Conservation (phyloP, 768 basidiomycete species). For the Rickenella mellea region DNA sequence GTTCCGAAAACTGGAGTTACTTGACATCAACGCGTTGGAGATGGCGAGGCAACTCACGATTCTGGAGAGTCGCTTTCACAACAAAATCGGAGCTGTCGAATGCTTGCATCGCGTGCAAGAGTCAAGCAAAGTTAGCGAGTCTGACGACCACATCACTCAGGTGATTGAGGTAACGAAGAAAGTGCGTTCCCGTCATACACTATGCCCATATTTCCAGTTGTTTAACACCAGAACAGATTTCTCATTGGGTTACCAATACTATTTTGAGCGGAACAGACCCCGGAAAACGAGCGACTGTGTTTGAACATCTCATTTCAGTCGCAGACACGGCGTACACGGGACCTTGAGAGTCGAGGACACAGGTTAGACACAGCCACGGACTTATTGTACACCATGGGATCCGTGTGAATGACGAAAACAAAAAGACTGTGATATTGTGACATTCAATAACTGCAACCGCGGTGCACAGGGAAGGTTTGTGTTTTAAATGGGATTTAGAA, state of each 20-base stretch:
- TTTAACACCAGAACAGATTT: slow-evolving; percentile 59
- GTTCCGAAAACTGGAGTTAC: slow-evolving; percentile 64
- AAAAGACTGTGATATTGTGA: too few species aligned
- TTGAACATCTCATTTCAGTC: slow-evolving; percentile 86
- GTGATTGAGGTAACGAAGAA: slow-evolving; percentile 86
- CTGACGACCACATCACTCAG: slow-evolving; percentile 73
- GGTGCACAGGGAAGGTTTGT: too few species aligned
- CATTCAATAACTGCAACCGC: too few species aligned
- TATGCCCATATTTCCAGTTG: slow-evolving; percentile 1
- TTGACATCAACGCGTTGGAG: slow-evolving; percentile 84
- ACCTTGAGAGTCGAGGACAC: too few species aligned
- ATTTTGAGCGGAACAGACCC: slow-evolving; percentile 78
- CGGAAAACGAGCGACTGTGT: slow-evolving; percentile 64
- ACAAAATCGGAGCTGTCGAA: slow-evolving; percentile 82
- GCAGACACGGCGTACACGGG: too few species aligned
- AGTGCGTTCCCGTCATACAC: slow-evolving; percentile 23
- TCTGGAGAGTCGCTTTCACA: slow-evolving; percentile 79
- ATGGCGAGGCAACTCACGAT: slow-evolving; percentile 89
- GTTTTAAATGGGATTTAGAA: too few species aligned
- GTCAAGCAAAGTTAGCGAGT: slow-evolving; percentile 55
- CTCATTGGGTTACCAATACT: slow-evolving; percentile 84
- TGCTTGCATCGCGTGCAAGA: slow-evolving; percentile 80
- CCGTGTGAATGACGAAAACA: too few species aligned
- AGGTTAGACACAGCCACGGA: too few species aligned
- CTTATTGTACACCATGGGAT: too few species aligned